Evolutionary conservation across 768 basidiomycete genomes (phyloP).

Genomic region (Boletus insuetus): DNA sequence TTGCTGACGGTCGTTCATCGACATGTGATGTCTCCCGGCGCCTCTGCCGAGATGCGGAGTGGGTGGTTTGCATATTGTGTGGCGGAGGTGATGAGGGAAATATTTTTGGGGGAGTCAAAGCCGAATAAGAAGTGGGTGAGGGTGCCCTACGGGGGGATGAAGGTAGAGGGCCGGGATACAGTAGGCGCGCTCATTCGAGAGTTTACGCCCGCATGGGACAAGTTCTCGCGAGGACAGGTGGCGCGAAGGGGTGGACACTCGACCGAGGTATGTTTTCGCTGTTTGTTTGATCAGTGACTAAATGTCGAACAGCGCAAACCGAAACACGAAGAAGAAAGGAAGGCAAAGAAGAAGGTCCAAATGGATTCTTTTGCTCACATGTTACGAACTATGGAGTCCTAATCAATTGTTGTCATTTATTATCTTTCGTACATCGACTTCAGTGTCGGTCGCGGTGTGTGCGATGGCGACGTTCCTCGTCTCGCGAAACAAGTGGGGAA

Average conservation of each 20-base stretch:
- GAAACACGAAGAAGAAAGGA: neutral
- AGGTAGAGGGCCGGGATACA: constrained; percentile 4
- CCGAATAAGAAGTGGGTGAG: constrained; percentile 9
- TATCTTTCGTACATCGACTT: neutral
- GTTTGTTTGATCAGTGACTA: neutral
- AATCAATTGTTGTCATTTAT: neutral
- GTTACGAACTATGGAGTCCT: constrained; percentile 11
- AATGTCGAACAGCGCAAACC: neutral
- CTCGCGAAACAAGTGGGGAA: neutral
- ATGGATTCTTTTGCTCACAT: constrained; percentile 8
- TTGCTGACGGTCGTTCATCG: neutral
- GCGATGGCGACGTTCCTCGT: constrained; percentile 9
- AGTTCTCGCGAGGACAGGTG: neutral
- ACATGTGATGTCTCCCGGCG: neutral
- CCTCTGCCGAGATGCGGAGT: neutral
- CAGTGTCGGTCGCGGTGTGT: neutral
- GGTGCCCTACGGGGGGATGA: constrained; percentile 10
- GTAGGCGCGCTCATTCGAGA: constrained; percentile 6
- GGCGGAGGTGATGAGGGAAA: constrained; percentile 7
- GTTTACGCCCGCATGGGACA: constrained; percentile 10
- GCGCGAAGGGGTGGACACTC: neutral
- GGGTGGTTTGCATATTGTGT: constrained; percentile 16
- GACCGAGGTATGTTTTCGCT: neutral
- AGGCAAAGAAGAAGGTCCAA: constrained; percentile 1
- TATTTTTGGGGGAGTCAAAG: constrained; percentile 11